These are phyloP conservation scores for Umbellularia californica DNA, from an alignment of 164 flowering plant genomes.

Conservation along the genomic window DNA sequence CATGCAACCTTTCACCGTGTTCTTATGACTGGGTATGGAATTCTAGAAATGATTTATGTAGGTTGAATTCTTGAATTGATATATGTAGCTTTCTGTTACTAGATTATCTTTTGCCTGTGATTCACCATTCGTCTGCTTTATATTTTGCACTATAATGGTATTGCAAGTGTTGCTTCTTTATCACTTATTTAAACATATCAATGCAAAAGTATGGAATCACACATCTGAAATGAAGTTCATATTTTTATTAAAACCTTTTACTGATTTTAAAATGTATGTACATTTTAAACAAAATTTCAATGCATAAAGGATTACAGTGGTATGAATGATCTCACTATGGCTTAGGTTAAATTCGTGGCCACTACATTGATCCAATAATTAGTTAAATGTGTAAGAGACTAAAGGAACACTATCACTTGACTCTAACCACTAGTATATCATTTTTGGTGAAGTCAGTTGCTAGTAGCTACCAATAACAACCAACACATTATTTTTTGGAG, in stretches of 20 bases:
- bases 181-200: background rate
- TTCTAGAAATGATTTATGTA: background rate
- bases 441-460: background rate
- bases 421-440: background rate
- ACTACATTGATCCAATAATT: no score
- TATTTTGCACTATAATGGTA: background rate
- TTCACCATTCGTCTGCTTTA: background rate
- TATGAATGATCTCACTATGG: no score
- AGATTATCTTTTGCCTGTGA: no score
- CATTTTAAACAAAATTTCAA: no score
- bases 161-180: background rate
- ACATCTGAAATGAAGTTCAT: background rate
- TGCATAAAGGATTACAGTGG: no score
- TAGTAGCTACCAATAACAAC: background rate
- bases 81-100: background rate
- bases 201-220: background rate
- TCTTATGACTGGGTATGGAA: conserved; percentile 51
- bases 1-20: conserved; percentile 75
- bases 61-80: no score
- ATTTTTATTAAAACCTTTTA: no score
- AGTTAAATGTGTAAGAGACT: background rate
- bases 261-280: no score
- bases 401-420: background rate
- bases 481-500: background rate
- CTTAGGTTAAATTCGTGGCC: no score